Conservation (phyloP, 116 monocot genomes). For the Phalaenopsis hybrid region DNA sequence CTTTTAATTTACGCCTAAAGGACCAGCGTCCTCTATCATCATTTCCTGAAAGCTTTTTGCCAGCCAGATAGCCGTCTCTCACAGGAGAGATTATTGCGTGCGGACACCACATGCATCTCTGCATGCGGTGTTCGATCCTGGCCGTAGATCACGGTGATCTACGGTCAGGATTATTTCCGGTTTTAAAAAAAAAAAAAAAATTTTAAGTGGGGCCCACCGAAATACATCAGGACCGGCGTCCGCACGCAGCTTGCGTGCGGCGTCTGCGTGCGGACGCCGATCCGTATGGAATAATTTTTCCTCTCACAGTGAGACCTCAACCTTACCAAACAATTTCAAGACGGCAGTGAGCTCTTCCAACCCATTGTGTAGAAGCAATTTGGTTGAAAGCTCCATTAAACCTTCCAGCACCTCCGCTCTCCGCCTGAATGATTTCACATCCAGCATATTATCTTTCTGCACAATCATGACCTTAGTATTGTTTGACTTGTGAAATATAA, state of each 20-base stretch:
- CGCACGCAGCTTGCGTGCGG: no score
- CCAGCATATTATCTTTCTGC: slow-evolving; percentile 48
- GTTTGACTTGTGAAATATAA: slow-evolving; percentile 22
- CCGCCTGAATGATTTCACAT: slow-evolving; percentile 74
- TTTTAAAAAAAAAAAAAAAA: no score
- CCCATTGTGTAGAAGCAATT: slow-evolving; percentile 58
- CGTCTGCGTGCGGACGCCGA: no score
- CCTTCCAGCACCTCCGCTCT: slow-evolving; percentile 96
- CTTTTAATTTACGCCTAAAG: no score
- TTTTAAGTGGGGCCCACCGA: no score
- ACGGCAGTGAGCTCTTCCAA: slow-evolving; percentile 88
- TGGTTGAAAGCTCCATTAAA: slow-evolving; percentile 83
- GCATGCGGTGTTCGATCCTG: no score
- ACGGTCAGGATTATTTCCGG: no score
- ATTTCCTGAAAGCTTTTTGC: slow-evolving; percentile 93
- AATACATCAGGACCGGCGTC: no score
- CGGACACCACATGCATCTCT: no score
- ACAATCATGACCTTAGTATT: slow-evolving; percentile 15
- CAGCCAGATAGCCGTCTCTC: slow-evolving; percentile 88
- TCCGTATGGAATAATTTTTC: no score
- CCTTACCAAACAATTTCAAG: slow-evolving; percentile 88
- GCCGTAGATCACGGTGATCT: no score
- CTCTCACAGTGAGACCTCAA: slow-evolving; percentile 76
- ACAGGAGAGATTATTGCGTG: no score
- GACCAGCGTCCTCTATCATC: slow-evolving; percentile 48